A percentile compares a stretch with the other conserved stretches of the same genome.
Conservation (phyloP, 176 grass and related monocot genomes). For the Ensete ventricosum region DNA sequence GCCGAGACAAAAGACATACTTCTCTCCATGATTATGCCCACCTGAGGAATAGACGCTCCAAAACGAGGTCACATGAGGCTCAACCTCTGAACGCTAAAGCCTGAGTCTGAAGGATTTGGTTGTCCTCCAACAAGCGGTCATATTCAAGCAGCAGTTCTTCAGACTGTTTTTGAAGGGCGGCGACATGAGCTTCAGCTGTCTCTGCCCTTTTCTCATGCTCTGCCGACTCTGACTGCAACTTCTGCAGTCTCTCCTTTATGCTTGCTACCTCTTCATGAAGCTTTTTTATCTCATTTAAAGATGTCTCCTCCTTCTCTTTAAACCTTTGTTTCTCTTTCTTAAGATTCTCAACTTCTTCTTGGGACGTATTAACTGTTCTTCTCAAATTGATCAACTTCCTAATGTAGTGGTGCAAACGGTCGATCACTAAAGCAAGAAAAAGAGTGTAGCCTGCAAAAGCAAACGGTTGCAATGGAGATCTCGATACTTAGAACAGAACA, state of each 20-base stretch:
- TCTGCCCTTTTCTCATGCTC: conserved; percentile 42
- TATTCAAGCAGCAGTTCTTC: conserved; percentile 88
- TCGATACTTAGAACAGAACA: too few relatives aligned
- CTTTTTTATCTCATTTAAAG: conserved; percentile 37
- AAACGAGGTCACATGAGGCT: background rate
- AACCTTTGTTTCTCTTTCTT: conserved; percentile 52
- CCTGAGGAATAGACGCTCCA: background rate
- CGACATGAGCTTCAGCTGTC: conserved; percentile 52
- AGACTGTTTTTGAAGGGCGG: conserved; percentile 59
- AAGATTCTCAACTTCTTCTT: conserved; percentile 68
- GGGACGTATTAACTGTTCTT: conserved; percentile 42
- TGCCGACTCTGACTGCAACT: conserved; percentile 41
- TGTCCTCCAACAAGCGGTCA: conserved; percentile 78
- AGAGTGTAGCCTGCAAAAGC: conserved; percentile 52
- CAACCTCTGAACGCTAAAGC: conserved; percentile 37
- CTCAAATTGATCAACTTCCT: conserved; percentile 46
- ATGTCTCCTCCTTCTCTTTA: conserved; percentile 51
- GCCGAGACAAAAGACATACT: background rate
- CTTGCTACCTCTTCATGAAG: conserved; percentile 41
- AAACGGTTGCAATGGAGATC: background rate
- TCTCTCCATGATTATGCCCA: background rate
- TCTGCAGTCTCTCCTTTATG: conserved; percentile 51
- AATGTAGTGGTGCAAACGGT: conserved; percentile 73
- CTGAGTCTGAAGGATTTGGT: conserved; percentile 73
- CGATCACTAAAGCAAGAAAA: conserved; percentile 73